phyloP scores from a whole-genome alignment of 257 asterid species.

The Echium plantagineum region DNA sequence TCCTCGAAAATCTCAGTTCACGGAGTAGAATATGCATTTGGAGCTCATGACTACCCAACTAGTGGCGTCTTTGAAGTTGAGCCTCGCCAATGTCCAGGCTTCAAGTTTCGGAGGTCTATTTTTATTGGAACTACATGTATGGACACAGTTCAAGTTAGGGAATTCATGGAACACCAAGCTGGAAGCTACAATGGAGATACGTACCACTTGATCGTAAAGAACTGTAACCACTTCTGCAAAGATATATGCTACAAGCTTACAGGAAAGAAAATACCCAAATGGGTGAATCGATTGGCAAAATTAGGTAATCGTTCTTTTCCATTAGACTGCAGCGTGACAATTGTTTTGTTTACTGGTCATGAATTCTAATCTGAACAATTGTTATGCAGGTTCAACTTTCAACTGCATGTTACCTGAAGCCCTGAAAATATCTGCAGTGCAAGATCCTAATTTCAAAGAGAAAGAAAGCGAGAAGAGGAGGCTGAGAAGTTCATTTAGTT shows the following conservation, averaged over 20 bases:
- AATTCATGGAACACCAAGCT: slow-evolving; percentile 75
- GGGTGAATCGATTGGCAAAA: slow-evolving; percentile 95
- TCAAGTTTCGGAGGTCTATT: slow-evolving; percentile 76
- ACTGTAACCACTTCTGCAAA: slow-evolving; percentile 92
- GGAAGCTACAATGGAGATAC: slow-evolving; percentile 76
- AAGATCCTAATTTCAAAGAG: slow-evolving; percentile 41
- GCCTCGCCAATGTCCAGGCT: slow-evolving; percentile 90
- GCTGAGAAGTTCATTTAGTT: slow-evolving; percentile 58
- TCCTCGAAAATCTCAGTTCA: slow-evolving; percentile 44
- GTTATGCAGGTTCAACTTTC: slow-evolving; percentile 51
- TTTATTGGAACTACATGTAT: slow-evolving; percentile 57
- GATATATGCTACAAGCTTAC: slow-evolving; percentile 74
- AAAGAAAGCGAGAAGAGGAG: slow-evolving; percentile 49
- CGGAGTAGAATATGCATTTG: slow-evolving; percentile 90
- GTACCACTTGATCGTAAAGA: slow-evolving; percentile 82
- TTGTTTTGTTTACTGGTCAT: neutral
- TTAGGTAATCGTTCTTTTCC: slow-evolving; percentile 39
- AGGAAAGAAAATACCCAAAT: slow-evolving; percentile 68
- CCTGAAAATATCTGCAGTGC: slow-evolving; percentile 53
- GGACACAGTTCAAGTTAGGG: slow-evolving; percentile 56
- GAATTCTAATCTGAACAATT: neutral
- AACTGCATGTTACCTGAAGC: slow-evolving; percentile 74
- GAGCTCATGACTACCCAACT: slow-evolving; percentile 78
- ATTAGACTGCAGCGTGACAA: neutral
- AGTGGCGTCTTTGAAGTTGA: slow-evolving; percentile 96